These are phyloP conservation scores for Hyparrhenia diplandra DNA, from an alignment of 176 grass and related monocot genomes.

Conservation along the genomic window DNA sequence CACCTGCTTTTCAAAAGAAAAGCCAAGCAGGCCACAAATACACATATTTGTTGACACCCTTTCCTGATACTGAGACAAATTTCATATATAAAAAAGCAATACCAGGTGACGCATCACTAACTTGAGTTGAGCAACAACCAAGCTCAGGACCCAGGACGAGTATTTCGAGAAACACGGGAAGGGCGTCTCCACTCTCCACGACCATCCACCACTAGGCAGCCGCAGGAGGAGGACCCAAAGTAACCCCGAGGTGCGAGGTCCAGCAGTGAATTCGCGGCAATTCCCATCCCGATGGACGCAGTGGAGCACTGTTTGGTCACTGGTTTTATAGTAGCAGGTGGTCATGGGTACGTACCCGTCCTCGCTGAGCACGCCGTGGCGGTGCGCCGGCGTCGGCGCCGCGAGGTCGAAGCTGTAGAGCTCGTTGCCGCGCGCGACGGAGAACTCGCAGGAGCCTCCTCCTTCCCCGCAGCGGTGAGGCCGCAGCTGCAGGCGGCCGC, in stretches of 20 bases:
- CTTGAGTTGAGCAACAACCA: neutral
- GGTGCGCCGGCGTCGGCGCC: constrained; percentile 53
- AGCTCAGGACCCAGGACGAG: neutral
- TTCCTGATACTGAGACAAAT: neutral
- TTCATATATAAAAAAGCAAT: neutral
- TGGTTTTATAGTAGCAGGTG: neutral
- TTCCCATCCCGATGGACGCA: neutral
- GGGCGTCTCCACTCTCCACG: neutral
- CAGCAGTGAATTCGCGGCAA: neutral
- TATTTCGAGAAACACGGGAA: constrained; percentile 24
- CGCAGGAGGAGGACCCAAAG: neutral
- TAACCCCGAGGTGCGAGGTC: neutral
- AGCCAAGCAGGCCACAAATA: neutral
- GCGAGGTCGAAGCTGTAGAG: constrained; percentile 79
- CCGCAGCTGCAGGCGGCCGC: neutral
- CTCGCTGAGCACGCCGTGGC: constrained; percentile 84
- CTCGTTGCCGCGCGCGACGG: constrained; percentile 27
- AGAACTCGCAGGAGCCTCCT: constrained; percentile 53
- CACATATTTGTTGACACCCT: neutral
- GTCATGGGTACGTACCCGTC: constrained; percentile 50
- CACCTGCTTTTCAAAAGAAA: neutral
- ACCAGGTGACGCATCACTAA: neutral
- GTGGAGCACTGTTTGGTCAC: neutral
- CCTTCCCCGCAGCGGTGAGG: neutral
- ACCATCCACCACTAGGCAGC: neutral